Conservation (phyloP, 129 eudicot species). For the Gnaphalium uliginosum region DNA sequence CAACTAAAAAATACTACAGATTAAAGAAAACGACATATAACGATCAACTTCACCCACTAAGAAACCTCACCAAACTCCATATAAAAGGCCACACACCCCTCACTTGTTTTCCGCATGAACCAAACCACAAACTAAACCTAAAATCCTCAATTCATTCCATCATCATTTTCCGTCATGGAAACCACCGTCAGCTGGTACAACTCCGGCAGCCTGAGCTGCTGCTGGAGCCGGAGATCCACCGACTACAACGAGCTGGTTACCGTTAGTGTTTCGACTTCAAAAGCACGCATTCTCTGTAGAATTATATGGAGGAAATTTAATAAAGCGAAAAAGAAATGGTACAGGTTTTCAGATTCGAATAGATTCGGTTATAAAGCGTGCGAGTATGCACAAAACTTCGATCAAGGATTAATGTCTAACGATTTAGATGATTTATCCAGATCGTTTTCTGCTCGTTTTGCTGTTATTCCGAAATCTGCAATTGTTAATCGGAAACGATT, state of each 20-base stretch:
- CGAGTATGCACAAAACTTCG: conserved; percentile 74
- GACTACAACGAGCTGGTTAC: conserved; percentile 41
- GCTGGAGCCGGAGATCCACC: conserved; percentile 40
- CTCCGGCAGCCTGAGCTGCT: conserved; percentile 28
- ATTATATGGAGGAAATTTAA: conserved; percentile 50
- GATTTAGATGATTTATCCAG: conserved; percentile 56
- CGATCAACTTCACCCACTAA: conserved; percentile 1
- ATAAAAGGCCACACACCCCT: conserved; percentile 27
- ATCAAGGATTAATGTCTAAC: conserved; percentile 46
- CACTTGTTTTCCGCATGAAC: conserved; percentile 7
- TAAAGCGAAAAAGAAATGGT: conserved; percentile 46
- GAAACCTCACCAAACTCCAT: conserved; percentile 13
- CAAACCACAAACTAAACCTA: not conserved
- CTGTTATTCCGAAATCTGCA: conserved; percentile 45
- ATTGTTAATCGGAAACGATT: conserved; percentile 27
- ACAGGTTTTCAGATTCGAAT: conserved; percentile 38
- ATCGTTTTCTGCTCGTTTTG: conserved; percentile 82
- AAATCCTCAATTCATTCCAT: not conserved
- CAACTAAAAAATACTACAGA: not conserved
- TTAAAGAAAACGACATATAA: conserved; percentile 2
- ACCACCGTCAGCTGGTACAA: conserved; percentile 36
- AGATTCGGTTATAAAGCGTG: conserved; percentile 57
- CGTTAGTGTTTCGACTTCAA: conserved; percentile 26
- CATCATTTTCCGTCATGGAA: conserved; percentile 39
- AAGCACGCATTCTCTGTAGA: conserved; percentile 43